Percentiles rank a stretch among this genome's conserved stretches.
These are phyloP conservation scores for Knoxia roxburghii DNA, from an alignment of 257 asterid species.

Conservation along the genomic window DNA sequence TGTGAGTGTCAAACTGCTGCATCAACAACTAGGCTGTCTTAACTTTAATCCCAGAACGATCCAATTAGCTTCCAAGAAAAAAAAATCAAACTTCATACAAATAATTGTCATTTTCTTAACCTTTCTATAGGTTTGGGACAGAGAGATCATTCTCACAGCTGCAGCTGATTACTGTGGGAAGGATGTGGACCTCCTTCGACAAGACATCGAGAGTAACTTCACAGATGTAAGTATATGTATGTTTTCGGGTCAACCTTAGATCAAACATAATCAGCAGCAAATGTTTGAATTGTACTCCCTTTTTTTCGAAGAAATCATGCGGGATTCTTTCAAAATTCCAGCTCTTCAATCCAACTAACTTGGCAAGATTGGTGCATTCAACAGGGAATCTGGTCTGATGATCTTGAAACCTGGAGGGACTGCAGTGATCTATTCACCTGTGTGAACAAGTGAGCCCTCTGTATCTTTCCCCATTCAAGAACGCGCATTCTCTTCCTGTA, in stretches of 20 bases:
- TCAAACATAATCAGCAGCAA: not conserved
- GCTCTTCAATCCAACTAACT: not conserved
- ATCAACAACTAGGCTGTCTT: not conserved
- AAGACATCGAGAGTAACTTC: slow-evolving; percentile 54
- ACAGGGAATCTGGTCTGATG: slow-evolving; percentile 81
- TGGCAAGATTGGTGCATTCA: not conserved
- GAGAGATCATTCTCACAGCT: slow-evolving; percentile 91
- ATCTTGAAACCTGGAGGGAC: slow-evolving; percentile 66
- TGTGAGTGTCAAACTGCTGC: slow-evolving; percentile 34
- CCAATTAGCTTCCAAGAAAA: not conserved
- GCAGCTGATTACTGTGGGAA: slow-evolving; percentile 73
- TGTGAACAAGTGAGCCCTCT: slow-evolving; percentile 55
- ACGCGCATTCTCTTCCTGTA: not conserved
- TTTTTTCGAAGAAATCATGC: not conserved
- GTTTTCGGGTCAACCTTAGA: not conserved
- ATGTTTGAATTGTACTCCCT: not conserved
- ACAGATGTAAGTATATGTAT: slow-evolving; percentile 48
- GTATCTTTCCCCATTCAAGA: not conserved
- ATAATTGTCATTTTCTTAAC: not conserved
- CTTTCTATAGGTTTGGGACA: slow-evolving; percentile 68
- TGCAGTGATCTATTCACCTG: slow-evolving; percentile 53
- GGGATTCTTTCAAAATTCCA: not conserved
- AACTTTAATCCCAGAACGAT: not conserved
- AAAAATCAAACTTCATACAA: not conserved
- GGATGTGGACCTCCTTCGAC: slow-evolving; percentile 62